These are phyloP conservation scores for Penicillium odoratum DNA, from an alignment of 495 filamentous ascomycete species.

Conservation along the genomic window DNA sequence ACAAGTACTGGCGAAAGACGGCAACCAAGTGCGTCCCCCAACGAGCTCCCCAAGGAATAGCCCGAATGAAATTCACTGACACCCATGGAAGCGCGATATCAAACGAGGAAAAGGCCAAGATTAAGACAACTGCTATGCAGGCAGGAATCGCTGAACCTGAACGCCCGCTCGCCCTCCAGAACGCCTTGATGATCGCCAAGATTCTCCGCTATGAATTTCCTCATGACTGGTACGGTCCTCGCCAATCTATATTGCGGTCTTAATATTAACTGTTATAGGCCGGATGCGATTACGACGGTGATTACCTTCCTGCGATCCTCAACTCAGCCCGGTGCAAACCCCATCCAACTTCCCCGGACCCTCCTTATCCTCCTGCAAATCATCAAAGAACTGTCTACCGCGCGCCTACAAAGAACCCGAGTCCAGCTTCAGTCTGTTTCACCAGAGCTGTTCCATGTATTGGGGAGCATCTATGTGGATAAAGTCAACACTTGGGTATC, in stretches of 20 bases:
- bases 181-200: conserved; percentile 84
- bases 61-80: conserved; percentile 22
- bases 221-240: conserved; percentile 61
- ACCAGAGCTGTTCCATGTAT: conserved; percentile 74
- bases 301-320: conserved; percentile 60
- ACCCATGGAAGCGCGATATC: conserved; percentile 57
- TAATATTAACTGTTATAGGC: conserved; percentile 26
- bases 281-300: conserved; percentile 54
- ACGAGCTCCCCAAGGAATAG: background rate
- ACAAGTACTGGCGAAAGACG: conserved; percentile 86
- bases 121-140: conserved; percentile 70
- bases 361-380: conserved; percentile 79
- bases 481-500: conserved; percentile 70
- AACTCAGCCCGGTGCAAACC: conserved; percentile 42
- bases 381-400: conserved; percentile 86
- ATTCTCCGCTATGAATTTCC: conserved; percentile 88
- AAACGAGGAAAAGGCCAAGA: conserved; percentile 70
- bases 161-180: conserved; percentile 73
- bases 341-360: conserved; percentile 63
- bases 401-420: conserved; percentile 67
- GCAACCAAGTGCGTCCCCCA: conserved; percentile 53
- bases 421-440: conserved; percentile 70
- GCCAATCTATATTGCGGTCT: background rate
- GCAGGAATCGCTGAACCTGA: conserved; percentile 73
- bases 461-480: conserved; percentile 74